Evolutionary conservation across 208 protist species (phyloP).

Genomic region (Acanthamoeba culbertsoni): DNA sequence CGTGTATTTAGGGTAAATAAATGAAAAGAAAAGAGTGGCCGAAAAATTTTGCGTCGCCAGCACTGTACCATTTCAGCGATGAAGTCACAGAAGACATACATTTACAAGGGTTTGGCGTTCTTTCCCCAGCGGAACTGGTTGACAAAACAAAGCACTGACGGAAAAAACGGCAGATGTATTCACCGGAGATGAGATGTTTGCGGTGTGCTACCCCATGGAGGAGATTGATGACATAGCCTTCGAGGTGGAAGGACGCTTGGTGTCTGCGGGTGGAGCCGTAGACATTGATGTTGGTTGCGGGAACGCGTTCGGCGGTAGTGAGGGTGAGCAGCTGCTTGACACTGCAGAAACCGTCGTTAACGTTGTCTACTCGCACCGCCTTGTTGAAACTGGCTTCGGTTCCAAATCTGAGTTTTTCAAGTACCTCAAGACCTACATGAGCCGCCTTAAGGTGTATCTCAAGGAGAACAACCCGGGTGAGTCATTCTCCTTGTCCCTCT

Average conservation of each 20-base stretch:
- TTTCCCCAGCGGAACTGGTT: too few relatives aligned
- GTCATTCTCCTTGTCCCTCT: not conserved
- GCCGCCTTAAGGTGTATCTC: not conserved
- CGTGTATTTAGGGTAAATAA: not conserved
- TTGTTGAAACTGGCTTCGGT: constrained; percentile 52
- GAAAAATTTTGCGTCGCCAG: not conserved
- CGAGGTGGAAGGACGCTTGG: constrained; percentile 6
- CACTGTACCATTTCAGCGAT: not conserved
- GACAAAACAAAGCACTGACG: too few relatives aligned
- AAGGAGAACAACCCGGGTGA: constrained; percentile 42
- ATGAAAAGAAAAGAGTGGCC: not conserved
- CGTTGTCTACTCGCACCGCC: constrained; percentile 51
- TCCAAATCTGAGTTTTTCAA: constrained; percentile 51
- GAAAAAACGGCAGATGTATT: constrained; percentile 60
- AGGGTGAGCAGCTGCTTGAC: not conserved
- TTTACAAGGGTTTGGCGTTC: not conserved
- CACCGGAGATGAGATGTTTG: constrained; percentile 63
- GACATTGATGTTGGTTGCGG: constrained; percentile 57
- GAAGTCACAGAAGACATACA: constrained; percentile 29
- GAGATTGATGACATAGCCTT: constrained; percentile 48
- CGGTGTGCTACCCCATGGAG: constrained; percentile 36
- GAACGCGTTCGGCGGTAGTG: constrained; percentile 29
- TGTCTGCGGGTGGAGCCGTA: not conserved
- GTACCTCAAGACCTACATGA: constrained; percentile 64
- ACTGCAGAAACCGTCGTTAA: constrained; percentile 47